These are phyloP conservation scores for Cutaneotrichosporon cavernicola DNA, from an alignment of 1,284 basidiomycete genomes.

Conservation along the genomic window DNA sequence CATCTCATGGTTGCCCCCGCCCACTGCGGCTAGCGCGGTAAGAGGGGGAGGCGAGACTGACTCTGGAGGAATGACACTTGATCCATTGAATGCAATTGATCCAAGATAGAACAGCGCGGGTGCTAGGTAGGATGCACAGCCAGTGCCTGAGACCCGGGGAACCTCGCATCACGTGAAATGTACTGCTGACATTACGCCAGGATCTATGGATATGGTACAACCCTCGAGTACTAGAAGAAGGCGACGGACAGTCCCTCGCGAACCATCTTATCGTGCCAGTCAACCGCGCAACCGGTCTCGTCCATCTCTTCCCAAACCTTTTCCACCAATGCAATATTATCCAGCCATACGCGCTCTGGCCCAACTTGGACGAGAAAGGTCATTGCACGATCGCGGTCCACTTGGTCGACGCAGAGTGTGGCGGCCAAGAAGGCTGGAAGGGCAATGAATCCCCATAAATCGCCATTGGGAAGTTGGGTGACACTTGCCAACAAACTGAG, in stretches of 20 bases:
- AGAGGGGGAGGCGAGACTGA: no score
- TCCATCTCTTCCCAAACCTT: conserved; percentile 40
- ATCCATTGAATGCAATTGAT: no score
- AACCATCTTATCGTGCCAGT: conserved; percentile 39
- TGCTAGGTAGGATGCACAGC: no score
- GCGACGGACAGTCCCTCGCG: conserved; percentile 35
- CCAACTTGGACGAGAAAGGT: conserved; percentile 29
- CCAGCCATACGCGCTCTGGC: conserved; percentile 37
- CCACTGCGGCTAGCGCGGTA: no score
- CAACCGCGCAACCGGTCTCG: conserved; percentile 29
- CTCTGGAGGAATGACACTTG: no score
- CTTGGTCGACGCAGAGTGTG: conserved; percentile 22
- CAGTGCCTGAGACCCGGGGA: no score
- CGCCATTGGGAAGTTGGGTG: conserved; percentile 32
- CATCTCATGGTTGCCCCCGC: no score
- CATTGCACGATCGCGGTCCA: conserved; percentile 32
- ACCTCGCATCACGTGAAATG: no score
- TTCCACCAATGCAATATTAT: conserved; percentile 37
- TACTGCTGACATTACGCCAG: neutral
- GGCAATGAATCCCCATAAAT: conserved; percentile 33
- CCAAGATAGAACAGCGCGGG: no score
- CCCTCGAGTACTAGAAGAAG: conserved; percentile 28
- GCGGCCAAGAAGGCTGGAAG: conserved; percentile 36
- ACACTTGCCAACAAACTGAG: conserved; percentile 31
- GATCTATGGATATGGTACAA: neutral